phyloP scores from a whole-genome alignment of 148 eudicot species.

The Pharnaceum exiguum region DNA sequence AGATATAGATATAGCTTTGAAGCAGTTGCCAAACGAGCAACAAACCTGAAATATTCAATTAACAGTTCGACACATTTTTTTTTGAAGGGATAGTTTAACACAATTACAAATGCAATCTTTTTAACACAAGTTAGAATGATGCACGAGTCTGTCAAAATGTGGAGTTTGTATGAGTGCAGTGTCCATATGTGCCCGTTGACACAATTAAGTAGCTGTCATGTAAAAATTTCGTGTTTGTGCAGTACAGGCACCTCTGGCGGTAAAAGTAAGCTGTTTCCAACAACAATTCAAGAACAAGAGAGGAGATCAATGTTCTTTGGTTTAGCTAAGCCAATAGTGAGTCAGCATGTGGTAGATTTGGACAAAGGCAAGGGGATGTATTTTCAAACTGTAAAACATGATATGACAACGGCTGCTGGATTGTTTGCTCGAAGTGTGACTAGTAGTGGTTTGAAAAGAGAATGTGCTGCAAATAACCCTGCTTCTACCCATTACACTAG shows the following conservation, averaged over 20 bases:
- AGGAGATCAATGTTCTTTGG: slow-evolving; percentile 30
- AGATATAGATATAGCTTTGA: no score
- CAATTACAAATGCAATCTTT: no score
- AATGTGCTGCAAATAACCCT: slow-evolving; percentile 6
- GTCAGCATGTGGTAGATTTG: slow-evolving; percentile 10
- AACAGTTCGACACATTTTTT: no score
- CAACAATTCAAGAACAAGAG: slow-evolving; percentile 34
- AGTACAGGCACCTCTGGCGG: slow-evolving; percentile 58
- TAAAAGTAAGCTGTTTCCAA: slow-evolving; percentile 48
- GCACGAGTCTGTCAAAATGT: no score
- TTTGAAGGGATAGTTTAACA: no score
- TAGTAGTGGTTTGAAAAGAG: slow-evolving; percentile 18
- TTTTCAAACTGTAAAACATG: slow-evolving; percentile 11
- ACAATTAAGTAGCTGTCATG: no score
- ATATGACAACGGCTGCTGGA: slow-evolving; percentile 14
- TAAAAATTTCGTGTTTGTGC: slow-evolving; percentile 7
- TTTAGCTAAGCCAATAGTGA: no score
- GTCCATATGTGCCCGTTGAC: no score
- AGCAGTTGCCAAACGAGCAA: no score
- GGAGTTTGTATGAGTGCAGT: no score
- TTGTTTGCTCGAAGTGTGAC: slow-evolving; percentile 6
- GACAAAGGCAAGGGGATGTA: slow-evolving; percentile 19
- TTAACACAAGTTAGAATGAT: no score
- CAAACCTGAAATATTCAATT: no score
- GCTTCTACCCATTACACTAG: slow-evolving; percentile 14